Base-by-base conservation (phyloP, 306 rosid genomes). In the Abrus pulchellus region DNA sequence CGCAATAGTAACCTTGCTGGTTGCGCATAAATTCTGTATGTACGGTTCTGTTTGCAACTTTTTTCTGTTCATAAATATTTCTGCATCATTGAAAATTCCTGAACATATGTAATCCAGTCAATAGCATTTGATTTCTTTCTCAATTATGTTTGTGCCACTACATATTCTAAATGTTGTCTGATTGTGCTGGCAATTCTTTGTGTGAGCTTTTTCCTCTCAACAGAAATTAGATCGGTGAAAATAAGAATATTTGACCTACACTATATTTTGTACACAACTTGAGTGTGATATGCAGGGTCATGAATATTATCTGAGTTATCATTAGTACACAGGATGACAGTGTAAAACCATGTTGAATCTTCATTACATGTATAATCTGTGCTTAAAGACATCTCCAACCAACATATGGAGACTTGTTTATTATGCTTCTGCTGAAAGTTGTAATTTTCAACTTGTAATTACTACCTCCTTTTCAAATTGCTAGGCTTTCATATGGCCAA, bases 131-230 rank as follows among this genome's bases (percentile, higher is more conserved):
- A 14, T 48, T 48, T 40, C 63, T 62, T 13, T 56, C 20, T 44
- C 29, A 20, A 56, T 20, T 20, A 20, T 20, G 20, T 20, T 20
- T 20, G 20, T 20, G 20, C 20, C 20, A 20, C 20, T 20, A 20
- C 20, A 56, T 41, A 56, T 41, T 75, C 47, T 59, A 14, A 38
- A 4, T 9, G 44, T 9, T 32, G 38, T 48, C 1, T 5, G 2
- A 49, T 47, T 76, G 47, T 63, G 45, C 55, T 14, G 5, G 28
- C 45, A 53, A 13, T 63, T 50, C 50, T 76, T 9, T 36, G n/a
- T 44, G 67, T 57, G 50, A 30, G 34, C 57, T 75, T 28, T 73
- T 59, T 4, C n/a, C 34, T 75, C 10, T 12, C 30, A 59, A 45
- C 32, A 28, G 1, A 72, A 38, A 13, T 12, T 59, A 40, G 30